Evolutionary conservation across 495 filamentous ascomycete species (phyloP), one percentile per base, ranked within the genome.

Genomic region (Hyaloscypha variabilis): DNA sequence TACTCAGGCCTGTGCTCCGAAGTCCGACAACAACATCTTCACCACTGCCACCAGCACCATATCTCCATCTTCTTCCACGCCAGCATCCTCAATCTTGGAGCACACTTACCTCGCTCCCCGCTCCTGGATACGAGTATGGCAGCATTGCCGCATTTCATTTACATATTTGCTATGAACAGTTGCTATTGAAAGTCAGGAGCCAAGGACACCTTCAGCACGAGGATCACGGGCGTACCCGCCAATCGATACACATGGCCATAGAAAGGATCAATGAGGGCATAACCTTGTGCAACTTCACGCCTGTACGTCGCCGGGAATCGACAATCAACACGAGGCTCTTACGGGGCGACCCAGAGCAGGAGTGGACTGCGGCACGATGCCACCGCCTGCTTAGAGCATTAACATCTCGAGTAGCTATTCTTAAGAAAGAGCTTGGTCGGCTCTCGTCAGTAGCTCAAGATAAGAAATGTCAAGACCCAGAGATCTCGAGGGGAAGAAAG

Each of bases 301-400:
- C 70, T 8, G 53, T 69, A 1, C 67, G 64, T 31, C 30, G 67
- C 46, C 36, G 52, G 56, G 66, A 65, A 36, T 60, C 60, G 5
- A 65, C 66, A 3, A 34, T 67, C 52, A 69, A 69, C 36, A 56
- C 36, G 2, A 64, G 60, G 52, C 39, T 26, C 34, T 31, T 62
- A 8, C 54, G 28, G 8, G 55, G 31, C 1, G 67, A 72, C 31
- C 36, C 60, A 8, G 62, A 65, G n/a, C 71, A 77, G 53, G 76
- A 79, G 30, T 88, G 85, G 85, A 87, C 82, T 8, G 76, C 84
- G 10, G 79, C 83, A 21, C 71, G 83, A 63, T 88, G 85, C 57
- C 77, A 84, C 60, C 79, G 84, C 13, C 74, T 88, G 8, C 75
- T 88, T 25, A 79, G 85, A 30, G 83, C 83, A 19, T 71, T 88